Conservation (phyloP, 768 basidiomycete genomes). For the Pisolithus microcarpus region DNA sequence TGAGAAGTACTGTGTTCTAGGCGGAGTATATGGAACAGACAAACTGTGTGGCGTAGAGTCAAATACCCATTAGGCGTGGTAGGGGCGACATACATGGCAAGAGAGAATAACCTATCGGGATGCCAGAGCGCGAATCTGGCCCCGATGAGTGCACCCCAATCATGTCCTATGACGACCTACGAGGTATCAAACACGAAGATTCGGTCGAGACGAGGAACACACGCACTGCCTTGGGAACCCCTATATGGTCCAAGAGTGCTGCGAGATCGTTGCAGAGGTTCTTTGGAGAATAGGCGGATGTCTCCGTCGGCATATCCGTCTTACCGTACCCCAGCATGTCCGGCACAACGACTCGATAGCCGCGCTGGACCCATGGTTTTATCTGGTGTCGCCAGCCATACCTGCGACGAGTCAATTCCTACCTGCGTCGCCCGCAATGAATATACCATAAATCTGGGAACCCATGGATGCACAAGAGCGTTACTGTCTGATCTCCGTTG, state of each 20-base stretch:
- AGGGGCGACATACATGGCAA: conserved; percentile 48
- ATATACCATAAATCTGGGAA: conserved; percentile 60
- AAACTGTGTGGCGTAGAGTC: conserved; percentile 35
- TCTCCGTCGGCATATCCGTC: conserved; percentile 52
- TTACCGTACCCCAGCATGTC: conserved; percentile 54
- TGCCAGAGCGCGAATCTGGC: conserved; percentile 68
- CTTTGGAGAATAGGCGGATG: conserved; percentile 53
- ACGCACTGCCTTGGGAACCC: conserved; percentile 48
- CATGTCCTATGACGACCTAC: conserved; percentile 67
- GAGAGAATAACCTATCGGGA: conserved; percentile 51
- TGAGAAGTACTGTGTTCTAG: conserved; percentile 40
- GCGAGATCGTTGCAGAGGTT: conserved; percentile 55
- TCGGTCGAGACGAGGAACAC: neutral
- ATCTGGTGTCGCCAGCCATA: conserved; percentile 77
- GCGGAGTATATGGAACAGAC: conserved; percentile 62
- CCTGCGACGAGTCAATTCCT: conserved; percentile 26
- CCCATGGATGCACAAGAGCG: conserved; percentile 71
- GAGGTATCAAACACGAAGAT: neutral
- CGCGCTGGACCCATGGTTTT: conserved; percentile 54
- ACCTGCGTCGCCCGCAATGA: neutral
- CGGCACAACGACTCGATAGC: conserved; percentile 54
- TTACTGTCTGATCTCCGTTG: conserved; percentile 33
- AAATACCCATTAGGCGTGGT: neutral
- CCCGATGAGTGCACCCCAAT: conserved; percentile 68
- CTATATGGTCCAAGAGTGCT: conserved; percentile 55